These are phyloP conservation scores for Herpotrichia juniperi DNA, from an alignment of 2,329 filamentous ascomycete species.

Conservation along the genomic window DNA sequence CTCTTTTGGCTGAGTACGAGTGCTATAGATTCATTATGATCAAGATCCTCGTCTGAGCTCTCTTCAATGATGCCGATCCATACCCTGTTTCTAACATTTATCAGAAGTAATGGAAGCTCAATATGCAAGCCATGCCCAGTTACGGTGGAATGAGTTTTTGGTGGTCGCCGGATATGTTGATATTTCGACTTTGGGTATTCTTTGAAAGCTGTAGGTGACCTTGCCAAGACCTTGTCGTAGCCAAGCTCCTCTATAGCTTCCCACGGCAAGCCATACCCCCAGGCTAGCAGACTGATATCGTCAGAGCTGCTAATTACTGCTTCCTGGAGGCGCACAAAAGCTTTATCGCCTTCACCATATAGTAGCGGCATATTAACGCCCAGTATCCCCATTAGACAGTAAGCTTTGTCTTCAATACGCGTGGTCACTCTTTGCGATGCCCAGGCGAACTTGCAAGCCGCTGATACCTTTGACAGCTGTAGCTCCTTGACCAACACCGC, in stretches of 20 bases:
- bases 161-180: neutral
- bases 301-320: slow-evolving; percentile 3
- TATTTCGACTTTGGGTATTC: slow-evolving; percentile 2
- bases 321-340: slow-evolving; percentile 7
- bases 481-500: slow-evolving; percentile 1
- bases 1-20: slow-evolving; percentile 1
- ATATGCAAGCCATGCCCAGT: slow-evolving; percentile 2
- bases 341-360: slow-evolving; percentile 4
- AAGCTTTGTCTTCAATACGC: slow-evolving; percentile 14
- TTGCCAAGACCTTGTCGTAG: neutral
- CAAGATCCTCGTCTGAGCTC: neutral
- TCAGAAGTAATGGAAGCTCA: neutral
- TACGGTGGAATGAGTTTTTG: neutral
- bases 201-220: neutral
- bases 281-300: slow-evolving; percentile 3
- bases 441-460: slow-evolving; percentile 13
- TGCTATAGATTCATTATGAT: neutral
- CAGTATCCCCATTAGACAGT: slow-evolving; percentile 14
- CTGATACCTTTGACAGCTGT: slow-evolving; percentile 4
- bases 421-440: slow-evolving; percentile 14
- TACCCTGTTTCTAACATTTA: neutral
- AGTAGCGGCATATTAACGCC: slow-evolving; percentile 8
- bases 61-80: slow-evolving; percentile 1
- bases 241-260: slow-evolving; percentile 1
- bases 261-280: neutral